Percentiles rank a stretch among this genome's conserved stretches.
phyloP scores from a whole-genome alignment of 75 land plant species.

The Azolla pinnata region DNA sequence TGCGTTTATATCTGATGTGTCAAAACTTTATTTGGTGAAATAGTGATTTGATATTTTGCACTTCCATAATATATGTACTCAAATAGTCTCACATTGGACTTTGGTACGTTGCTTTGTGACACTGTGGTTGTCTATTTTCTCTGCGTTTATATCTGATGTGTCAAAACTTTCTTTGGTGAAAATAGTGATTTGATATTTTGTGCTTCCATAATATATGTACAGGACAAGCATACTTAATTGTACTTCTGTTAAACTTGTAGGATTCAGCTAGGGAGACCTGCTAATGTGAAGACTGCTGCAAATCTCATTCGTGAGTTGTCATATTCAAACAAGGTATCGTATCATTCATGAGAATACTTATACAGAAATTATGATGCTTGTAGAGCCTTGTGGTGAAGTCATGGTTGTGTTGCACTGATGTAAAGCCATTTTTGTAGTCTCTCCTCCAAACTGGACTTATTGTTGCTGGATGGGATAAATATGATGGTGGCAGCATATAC shows the following conservation, averaged over 20 bases:
- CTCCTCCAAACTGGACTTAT: conserved; percentile 76
- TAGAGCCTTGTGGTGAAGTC: too few species aligned
- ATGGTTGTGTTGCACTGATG: conserved; percentile 41
- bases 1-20: too few species aligned
- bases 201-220: background rate
- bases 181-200: too few species aligned
- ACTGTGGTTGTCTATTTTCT: too few species aligned
- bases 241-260: conserved; percentile 23
- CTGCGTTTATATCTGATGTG: too few species aligned
- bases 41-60: too few species aligned
- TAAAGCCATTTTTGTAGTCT: conserved; percentile 25
- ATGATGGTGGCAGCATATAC: conserved; percentile 87
- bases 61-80: too few species aligned
- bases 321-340: conserved; percentile 74
- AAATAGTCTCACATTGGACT: too few species aligned
- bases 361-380: too few species aligned
- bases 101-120: too few species aligned
- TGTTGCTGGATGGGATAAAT: conserved; percentile 97
- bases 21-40: too few species aligned
- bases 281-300: conserved; percentile 91
- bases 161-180: too few species aligned
- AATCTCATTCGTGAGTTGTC: conserved; percentile 58
- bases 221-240: background rate
- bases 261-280: conserved; percentile 85
- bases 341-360: background rate